phyloP scores from a whole-genome alignment of 2,329 filamentous ascomycete species.

The Colletotrichum sp. region DNA sequence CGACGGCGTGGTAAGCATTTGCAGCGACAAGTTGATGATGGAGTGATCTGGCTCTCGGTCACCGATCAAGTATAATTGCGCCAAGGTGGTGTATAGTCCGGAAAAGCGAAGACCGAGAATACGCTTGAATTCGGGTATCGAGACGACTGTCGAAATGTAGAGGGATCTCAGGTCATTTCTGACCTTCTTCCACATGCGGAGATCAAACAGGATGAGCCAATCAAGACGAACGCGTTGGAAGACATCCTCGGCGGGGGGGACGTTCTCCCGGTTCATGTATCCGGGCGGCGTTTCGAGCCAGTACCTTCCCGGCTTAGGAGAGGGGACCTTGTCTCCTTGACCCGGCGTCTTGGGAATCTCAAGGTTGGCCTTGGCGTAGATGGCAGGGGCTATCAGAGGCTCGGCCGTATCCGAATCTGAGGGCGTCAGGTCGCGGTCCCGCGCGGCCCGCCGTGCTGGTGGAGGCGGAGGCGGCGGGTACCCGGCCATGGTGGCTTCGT shows the following conservation, averaged over 20 bases:
- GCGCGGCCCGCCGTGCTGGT: constrained; percentile 46
- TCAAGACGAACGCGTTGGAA: constrained; percentile 90
- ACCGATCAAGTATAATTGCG: constrained; percentile 93
- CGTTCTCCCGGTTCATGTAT: constrained; percentile 66
- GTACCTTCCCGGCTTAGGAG: constrained; percentile 75
- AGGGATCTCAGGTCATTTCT: constrained; percentile 89
- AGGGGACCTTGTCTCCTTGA: constrained; percentile 45
- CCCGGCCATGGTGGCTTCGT: constrained; percentile 79
- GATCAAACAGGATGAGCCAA: constrained; percentile 92
- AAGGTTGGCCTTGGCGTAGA: constrained; percentile 68
- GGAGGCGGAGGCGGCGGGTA: constrained; percentile 70
- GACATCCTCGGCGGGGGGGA: constrained; percentile 82
- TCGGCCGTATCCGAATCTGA: constrained; percentile 77
- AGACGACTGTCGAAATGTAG: constrained; percentile 95
- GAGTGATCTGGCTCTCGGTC: constrained; percentile 97
- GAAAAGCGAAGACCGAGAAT: constrained; percentile 93
- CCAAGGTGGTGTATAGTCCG: constrained; percentile 89
- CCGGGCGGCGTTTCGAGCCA: constrained; percentile 83
- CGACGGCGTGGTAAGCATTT: constrained; percentile 95
- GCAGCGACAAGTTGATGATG: constrained; percentile 95
- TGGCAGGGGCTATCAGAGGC: constrained; percentile 65
- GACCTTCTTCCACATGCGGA: constrained; percentile 96
- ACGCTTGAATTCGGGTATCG: constrained; percentile 94
- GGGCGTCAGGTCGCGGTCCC: constrained; percentile 68
- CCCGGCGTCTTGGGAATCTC: constrained; percentile 85